Evolutionary conservation across 2,329 filamentous ascomycete species (phyloP), one percentile per base, ranked within the genome.

Genomic region (Thermoascus crustaceus): DNA sequence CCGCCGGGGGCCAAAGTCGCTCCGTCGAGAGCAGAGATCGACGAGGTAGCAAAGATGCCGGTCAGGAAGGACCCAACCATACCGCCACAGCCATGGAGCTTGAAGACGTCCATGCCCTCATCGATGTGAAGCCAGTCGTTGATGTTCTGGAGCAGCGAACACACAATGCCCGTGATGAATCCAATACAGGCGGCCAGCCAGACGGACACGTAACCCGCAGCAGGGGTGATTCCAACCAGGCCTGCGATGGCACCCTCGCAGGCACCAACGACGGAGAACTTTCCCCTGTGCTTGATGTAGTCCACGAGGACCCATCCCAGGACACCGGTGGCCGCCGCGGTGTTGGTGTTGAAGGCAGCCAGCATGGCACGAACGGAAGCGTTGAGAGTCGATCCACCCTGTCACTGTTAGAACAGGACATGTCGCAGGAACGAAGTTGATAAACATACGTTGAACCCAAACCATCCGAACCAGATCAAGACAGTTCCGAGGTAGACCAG

Each of bases 401-500:
- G 17, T 24, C 16, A 11, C 11, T 21, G 17, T 23, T 4, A 35
- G 13, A 26, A 8, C 14, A 21, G 31, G n/a, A 16, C 5, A 9
- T 6, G 29, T 6, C 2, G 6, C 16, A n/a, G 14, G 8, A 7
- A 21, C 19, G 14, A 16, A n/a, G 8, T 13, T 7, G n/a, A 32
- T n/a, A 11, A 18, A 43, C 52, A 35, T 41, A 60, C 61, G 50
- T 76, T 76, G 54, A 76, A 76, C 2, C 72, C 73, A 41, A 73
- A 70, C 72, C 72, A 76, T 6, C 71, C 64, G 26, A 63, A 63
- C 56, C 61, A 67, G 22, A 67, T 63, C 14, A 67, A 40, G 0
- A 50, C 45, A 3, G 82, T 85, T 14, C 82, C 82, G 30, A 86
- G 69, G 31, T 85, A 77, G 45, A 85, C 78, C 48, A 83, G 71